phyloP scores from a whole-genome alignment of 176 grass and related monocot genomes.

The Eleusine indica region DNA sequence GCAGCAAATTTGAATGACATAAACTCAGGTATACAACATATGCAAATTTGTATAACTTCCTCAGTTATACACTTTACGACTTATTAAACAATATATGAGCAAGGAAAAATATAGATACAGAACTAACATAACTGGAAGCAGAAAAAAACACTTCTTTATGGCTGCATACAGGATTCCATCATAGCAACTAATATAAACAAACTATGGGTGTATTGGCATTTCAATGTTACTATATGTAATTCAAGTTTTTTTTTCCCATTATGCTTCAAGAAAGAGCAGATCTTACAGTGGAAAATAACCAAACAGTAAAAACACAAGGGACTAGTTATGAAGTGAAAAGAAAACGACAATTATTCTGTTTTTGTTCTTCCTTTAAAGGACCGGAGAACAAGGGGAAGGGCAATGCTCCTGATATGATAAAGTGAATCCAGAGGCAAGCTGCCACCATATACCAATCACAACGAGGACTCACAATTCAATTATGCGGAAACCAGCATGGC shows the following conservation, averaged over 20 bases:
- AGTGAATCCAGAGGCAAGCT: neutral
- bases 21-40: constrained; percentile 10
- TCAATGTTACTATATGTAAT: neutral
- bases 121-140: constrained; percentile 28
- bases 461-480: neutral
- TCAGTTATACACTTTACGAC: constrained; percentile 10
- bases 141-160: neutral
- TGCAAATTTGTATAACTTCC: neutral
- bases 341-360: neutral
- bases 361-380: neutral
- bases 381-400: too few relatives aligned
- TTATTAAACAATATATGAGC: constrained; percentile 9
- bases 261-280: neutral
- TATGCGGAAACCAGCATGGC: neutral
- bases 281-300: neutral
- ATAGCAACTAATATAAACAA: constrained; percentile 23
- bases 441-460: neutral
- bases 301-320: constrained; percentile 5
- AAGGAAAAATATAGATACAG: neutral
- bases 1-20: constrained; percentile 32
- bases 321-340: constrained; percentile 6
- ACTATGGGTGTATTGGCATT: neutral
- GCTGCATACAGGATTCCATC: neutral
- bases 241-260: neutral
- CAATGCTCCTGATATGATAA: neutral